Conservation (phyloP, 345 rosid genomes). For the Citrus mangshanensis region DNA sequence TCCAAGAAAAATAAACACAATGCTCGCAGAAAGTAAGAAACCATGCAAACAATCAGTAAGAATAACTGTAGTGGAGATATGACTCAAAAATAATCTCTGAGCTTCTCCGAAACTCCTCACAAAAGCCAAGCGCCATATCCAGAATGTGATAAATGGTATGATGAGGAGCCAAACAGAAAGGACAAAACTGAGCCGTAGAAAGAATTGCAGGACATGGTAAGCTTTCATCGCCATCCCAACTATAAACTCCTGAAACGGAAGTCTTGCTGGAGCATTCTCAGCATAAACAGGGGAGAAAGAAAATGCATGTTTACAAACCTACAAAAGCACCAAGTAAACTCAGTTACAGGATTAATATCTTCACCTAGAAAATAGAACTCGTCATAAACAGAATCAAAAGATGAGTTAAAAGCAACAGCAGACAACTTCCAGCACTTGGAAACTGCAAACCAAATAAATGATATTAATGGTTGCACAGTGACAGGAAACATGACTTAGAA, state of each 20-base stretch:
- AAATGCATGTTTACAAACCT: conserved; percentile 98
- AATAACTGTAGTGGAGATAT: conserved; percentile 71
- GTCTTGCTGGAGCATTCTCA: conserved; percentile 93
- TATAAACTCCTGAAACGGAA: conserved; percentile 96
- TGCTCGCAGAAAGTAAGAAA: conserved; percentile 95
- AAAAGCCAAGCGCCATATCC: conserved; percentile 97
- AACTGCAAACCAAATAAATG: background rate
- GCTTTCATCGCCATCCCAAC: conserved; percentile 97
- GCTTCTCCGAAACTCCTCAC: conserved; percentile 94
- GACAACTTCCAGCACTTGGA: background rate
- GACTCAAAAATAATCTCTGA: conserved; percentile 89
- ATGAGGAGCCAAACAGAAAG: conserved; percentile 96
- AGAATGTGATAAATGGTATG: conserved; percentile 90
- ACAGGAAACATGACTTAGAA: background rate
- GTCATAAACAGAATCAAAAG: background rate
- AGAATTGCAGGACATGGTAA: conserved; percentile 88
- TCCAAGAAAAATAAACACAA: conserved; percentile 92
- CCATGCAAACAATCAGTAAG: conserved; percentile 99
- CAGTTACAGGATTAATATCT: background rate
- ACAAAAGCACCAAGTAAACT: conserved; percentile 13
- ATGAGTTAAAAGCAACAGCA: background rate
- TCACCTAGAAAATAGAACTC: background rate
- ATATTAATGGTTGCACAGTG: background rate
- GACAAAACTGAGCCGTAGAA: conserved; percentile 86
- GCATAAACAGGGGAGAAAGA: conserved; percentile 98